phyloP scores from a whole-genome alignment of 768 basidiomycete species.

The Suillus variegatus region DNA sequence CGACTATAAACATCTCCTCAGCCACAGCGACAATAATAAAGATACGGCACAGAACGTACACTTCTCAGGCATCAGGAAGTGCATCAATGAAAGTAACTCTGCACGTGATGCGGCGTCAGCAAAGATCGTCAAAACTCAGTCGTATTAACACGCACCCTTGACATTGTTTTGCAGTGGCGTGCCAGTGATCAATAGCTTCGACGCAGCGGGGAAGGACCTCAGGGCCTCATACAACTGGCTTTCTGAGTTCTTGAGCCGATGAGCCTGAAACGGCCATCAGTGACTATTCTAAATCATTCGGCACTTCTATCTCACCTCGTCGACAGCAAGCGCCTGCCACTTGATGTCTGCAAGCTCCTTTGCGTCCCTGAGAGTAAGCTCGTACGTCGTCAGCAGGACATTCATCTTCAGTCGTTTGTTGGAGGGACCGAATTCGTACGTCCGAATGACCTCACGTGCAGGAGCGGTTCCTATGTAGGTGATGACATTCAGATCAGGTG shows the following conservation, averaged over 20 bases:
- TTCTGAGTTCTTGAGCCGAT: conserved; percentile 97
- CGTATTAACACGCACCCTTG: conserved; percentile 62
- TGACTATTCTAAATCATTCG: conserved; percentile 2
- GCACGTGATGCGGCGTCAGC: conserved; percentile 15
- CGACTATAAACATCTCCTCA: conserved; percentile 52
- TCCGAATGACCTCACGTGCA: conserved; percentile 89
- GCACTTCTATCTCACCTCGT: conserved; percentile 63
- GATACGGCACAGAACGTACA: conserved; percentile 51
- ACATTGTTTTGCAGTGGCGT: conserved; percentile 99
- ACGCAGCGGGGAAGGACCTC: conserved; percentile 83
- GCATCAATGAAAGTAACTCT: conserved; percentile 97
- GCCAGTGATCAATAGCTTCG: conserved; percentile 95
- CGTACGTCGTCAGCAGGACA: conserved; percentile 95
- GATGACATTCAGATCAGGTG: conserved; percentile 95
- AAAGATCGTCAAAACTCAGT: conserved; percentile 6
- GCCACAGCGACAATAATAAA: not conserved
- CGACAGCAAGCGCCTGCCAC: conserved; percentile 96
- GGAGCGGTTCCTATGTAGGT: conserved; percentile 91
- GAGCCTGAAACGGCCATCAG: conserved; percentile 58
- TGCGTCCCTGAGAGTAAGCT: conserved; percentile 87
- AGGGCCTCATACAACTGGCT: conserved; percentile 96
- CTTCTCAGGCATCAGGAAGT: conserved; percentile 98
- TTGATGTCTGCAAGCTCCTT: conserved; percentile 91
- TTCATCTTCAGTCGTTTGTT: conserved; percentile 95
- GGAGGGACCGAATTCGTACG: conserved; percentile 88